phyloP scores from a whole-genome alignment of 371 early-diverging fungal species.

The Syncephalastrum racemosum region DNA sequence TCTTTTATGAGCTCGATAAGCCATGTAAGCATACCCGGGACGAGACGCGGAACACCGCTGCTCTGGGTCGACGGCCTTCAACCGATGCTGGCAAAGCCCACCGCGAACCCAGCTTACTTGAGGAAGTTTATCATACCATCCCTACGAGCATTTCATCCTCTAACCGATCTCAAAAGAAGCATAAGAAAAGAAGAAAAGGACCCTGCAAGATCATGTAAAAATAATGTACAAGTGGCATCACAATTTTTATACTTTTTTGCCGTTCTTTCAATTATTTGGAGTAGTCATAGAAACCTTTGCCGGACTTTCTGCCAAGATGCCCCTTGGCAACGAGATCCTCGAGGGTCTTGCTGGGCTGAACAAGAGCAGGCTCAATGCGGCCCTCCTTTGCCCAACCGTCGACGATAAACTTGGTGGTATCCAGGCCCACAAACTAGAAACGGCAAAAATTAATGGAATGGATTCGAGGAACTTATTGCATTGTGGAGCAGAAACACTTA shows the following conservation, averaged over 20 bases:
- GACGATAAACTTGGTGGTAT: slow-evolving; percentile 90
- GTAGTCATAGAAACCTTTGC: slow-evolving; percentile 90
- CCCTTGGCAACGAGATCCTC: slow-evolving; percentile 78
- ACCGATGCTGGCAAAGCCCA: not conserved
- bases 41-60: not conserved
- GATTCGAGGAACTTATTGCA: not conserved
- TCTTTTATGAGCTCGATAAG: slow-evolving; percentile 59
- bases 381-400: slow-evolving; percentile 86
- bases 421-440: slow-evolving; percentile 89
- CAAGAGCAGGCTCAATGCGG: slow-evolving; percentile 69
- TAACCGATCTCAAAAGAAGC: not conserved
- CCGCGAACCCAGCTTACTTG: not conserved
- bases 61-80: slow-evolving; percentile 1
- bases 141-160: not conserved
- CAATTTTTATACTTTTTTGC: slow-evolving; percentile 11
- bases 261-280: slow-evolving; percentile 25
- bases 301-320: slow-evolving; percentile 86
- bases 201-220: slow-evolving; percentile 8
- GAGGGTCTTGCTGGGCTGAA: slow-evolving; percentile 66
- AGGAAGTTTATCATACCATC: not conserved
- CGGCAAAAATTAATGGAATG: not conserved
- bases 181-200: not conserved
- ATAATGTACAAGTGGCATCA: too few relatives aligned
- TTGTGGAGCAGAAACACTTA: slow-evolving; percentile 33
- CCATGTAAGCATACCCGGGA: slow-evolving; percentile 23